Base-by-base conservation (phyloP, 805 yeast species). In the Starmerella sp. region DNA sequence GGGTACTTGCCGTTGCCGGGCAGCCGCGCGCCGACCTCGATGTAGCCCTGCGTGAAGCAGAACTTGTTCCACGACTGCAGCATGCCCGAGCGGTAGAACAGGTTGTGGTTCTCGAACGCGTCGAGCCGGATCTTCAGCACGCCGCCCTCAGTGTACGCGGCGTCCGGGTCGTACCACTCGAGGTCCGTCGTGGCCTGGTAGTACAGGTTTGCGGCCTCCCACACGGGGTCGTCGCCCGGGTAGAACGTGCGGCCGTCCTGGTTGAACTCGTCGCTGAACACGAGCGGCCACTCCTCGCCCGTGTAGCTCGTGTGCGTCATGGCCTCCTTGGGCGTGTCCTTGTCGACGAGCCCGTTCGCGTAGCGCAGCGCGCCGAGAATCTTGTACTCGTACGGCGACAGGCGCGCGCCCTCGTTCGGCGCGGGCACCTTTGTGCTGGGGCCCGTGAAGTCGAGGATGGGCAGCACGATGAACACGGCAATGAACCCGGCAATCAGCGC, bases 141-240 rank as follows among this genome's bases (percentile, higher is more conserved):
- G 56, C 97, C 97, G 60, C 84, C 79, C 4, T 70, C 73, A 0
- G 97, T 90, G 31, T 82, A 76, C 3, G 76, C 81, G 1, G 96
- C 96, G 67, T 90, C 96, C 1, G 97, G 97, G 57, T 81, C 83
- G 69, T 90, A 90, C 96, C 96, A 90, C 72, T 90, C 97, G 65
- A 88, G 75, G 73, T 90, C 97, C 54, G 78, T 71, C 5, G 97
- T 90, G 17, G 95, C 95, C 53, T 78, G 89, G 69, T 90, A 90
- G 68, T 88, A 80, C 36, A 89, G 62, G 70, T 89, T 86, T 2
- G 83, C 85, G 5, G 88, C 96, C 44, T 84, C 78, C 84, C 91
- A 90, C 65, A 84, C 88, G 69, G 86, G 96, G 67, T 89, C 96
- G 66, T 89, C 96, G 45, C 91, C 93, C 8, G 80, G 84, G 68